Percentiles rank a stretch among this genome's conserved stretches.
phyloP scores from a whole-genome alignment of 148 eudicot species.

The Rhododendron simsii region DNA sequence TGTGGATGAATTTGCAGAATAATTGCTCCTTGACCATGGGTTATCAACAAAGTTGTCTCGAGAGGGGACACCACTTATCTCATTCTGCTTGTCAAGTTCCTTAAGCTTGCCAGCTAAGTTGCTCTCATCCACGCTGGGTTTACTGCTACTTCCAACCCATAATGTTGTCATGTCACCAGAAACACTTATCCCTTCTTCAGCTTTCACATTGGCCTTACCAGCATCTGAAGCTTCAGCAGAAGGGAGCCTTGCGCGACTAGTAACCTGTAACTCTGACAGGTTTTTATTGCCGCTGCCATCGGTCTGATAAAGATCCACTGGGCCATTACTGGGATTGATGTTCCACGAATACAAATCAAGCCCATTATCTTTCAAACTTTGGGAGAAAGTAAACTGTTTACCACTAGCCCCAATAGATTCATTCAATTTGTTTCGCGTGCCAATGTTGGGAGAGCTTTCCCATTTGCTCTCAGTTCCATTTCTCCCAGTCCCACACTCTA shows the following conservation, averaged over 20 bases:
- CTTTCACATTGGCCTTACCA: conserved; percentile 27
- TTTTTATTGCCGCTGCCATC: conserved; percentile 23
- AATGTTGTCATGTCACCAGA: conserved; percentile 37
- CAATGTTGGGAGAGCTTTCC: conserved; percentile 27
- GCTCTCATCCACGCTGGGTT: conserved; percentile 33
- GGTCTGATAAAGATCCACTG: conserved; percentile 32
- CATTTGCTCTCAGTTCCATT: conserved; percentile 53
- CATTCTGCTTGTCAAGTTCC: conserved; percentile 36
- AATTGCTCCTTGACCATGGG: conserved; percentile 48
- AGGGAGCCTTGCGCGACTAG: conserved; percentile 29
- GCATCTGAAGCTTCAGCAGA: conserved; percentile 30
- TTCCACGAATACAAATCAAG: conserved; percentile 71
- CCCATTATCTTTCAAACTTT: conserved; percentile 48
- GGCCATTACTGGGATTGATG: conserved; percentile 42
- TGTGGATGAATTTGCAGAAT: conserved; percentile 32
- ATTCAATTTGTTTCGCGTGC: conserved; percentile 24
- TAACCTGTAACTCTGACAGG: conserved; percentile 28
- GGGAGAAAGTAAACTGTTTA: conserved; percentile 46
- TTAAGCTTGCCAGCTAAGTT: conserved; percentile 32
- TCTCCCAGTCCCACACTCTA: conserved; percentile 54
- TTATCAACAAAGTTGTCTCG: conserved; percentile 40
- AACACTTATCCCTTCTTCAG: conserved; percentile 39
- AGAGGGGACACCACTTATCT: conserved; percentile 19
- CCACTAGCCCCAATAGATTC: conserved; percentile 34
- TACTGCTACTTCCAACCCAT: conserved; percentile 56